Conservation (phyloP, 768 basidiomycete genomes). For the Ephemerocybe angulata region DNA sequence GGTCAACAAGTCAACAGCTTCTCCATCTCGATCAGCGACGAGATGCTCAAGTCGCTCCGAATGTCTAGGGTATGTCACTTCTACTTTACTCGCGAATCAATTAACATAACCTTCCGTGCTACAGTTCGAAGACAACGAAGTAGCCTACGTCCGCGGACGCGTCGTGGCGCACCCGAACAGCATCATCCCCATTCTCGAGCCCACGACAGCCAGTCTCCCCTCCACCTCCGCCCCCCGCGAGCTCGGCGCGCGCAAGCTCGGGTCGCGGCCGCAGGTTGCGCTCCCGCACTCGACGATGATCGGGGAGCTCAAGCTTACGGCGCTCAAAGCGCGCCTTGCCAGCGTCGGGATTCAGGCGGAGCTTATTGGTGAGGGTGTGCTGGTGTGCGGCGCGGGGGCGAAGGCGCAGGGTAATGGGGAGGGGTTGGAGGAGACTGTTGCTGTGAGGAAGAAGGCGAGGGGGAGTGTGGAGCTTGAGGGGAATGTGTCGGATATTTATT, state of each 20-base stretch:
- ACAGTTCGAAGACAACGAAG: conserved; percentile 98
- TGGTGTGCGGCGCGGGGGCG: conserved; percentile 75
- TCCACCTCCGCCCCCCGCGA: not conserved
- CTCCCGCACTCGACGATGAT: conserved; percentile 94
- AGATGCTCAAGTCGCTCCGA: conserved; percentile 70
- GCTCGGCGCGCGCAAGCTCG: conserved; percentile 45
- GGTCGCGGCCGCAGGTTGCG: conserved; percentile 59
- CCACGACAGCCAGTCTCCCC: conserved; percentile 25
- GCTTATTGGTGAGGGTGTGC: conserved; percentile 94
- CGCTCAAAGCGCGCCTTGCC: conserved; percentile 77
- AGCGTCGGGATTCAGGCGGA: conserved; percentile 82
- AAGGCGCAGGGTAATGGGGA: conserved; percentile 36
- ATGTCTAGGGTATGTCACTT: conserved; percentile 74
- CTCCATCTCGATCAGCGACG: conserved; percentile 91
- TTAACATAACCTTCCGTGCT: conserved; percentile 5
- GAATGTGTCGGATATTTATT: conserved; percentile 83
- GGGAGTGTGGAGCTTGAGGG: conserved; percentile 91
- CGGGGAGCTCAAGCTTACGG: conserved; percentile 91
- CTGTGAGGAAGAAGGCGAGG: conserved; percentile 82
- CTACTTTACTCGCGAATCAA: not conserved
- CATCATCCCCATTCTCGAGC: conserved; percentile 85
- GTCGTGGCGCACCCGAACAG: conserved; percentile 82
- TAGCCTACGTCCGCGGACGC: conserved; percentile 89
- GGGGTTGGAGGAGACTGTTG: conserved; percentile 66
- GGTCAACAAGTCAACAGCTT: conserved; percentile 96